Evolutionary conservation across 306 rosid species (phyloP), one percentile per base, ranked within the genome.

Genomic region (Betula pendula): DNA sequence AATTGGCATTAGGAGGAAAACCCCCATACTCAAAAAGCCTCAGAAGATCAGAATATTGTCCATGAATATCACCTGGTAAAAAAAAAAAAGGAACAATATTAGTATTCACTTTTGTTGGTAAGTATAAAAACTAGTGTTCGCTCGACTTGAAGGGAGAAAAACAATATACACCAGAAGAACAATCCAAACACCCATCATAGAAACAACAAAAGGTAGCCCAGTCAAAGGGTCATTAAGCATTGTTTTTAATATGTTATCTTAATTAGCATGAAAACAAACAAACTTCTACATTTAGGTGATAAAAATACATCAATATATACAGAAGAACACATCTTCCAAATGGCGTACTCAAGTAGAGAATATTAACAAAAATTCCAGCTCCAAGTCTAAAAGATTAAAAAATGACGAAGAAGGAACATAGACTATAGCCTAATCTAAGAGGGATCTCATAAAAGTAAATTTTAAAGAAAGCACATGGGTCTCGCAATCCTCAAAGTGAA

Each of bases 11-110:
- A 53, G 86, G 86, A 69, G 86, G 86, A 70, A 83, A 83, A 15
- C 83, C 86, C n/a, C 86, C 86, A 33, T 83, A 79, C 42, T 83
- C 86, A 49, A 83, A 83, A 40, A 83, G 83, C 83, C 86, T 74
- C 74, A 83, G 74, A 52, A 83, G 86, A 62, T 83, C 86, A 27
- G 86, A 69, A 75, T 83, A 83, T 56, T 83, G 86, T 53, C 86
- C 86, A 62, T 83, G 86, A 75, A 83, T 78, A n/a, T 83, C 86
- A 75, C 86, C 86, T 83, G 77, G 25, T 29, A 38, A 47, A n/a
- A n/a, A n/a, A n/a, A n/a, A n/a, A n/a, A n/a, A n/a, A n/a, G n/a
- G n/a, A n/a, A n/a, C n/a, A n/a, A n/a, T n/a, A 38, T 38, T 38
- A 38, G 70, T 19, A 66, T 19, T 8, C 1, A n/a, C 48, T 66